Evolutionary conservation across 441 rosid species (phyloP).

Genomic region (Gossypium trilobum): DNA sequence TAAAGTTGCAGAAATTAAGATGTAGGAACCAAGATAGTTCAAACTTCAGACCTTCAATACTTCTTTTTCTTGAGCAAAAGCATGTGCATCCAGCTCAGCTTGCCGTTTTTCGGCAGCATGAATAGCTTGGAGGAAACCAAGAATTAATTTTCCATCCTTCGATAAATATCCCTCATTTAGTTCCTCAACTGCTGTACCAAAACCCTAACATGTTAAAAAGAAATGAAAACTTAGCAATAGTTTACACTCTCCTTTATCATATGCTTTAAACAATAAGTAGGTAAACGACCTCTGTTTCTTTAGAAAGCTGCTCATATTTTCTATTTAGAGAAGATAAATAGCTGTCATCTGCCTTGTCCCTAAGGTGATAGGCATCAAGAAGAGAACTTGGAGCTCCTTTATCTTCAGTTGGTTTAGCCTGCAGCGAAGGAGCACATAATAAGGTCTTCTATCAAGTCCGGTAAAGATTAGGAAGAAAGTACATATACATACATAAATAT

Average conservation of each 20-base stretch:
- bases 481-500: neutral
- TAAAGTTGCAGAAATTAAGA: neutral
- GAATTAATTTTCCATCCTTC: constrained; percentile 64
- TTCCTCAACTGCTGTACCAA: constrained; percentile 41
- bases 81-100: constrained; percentile 71
- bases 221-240: constrained; percentile 13
- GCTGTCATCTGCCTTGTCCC: constrained; percentile 35
- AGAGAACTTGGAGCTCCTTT: constrained; percentile 40
- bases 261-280: constrained; percentile 10
- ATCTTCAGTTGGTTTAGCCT: constrained; percentile 33
- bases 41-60: constrained; percentile 53
- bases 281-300: constrained; percentile 38
- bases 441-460: constrained; percentile 12
- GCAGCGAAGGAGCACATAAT: constrained; percentile 21
- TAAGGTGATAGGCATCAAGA: constrained; percentile 65
- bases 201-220: constrained; percentile 39
- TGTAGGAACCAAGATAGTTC: constrained; percentile 4
- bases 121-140: constrained; percentile 78
- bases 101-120: constrained; percentile 85
- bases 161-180: constrained; percentile 40
- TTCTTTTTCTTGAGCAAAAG: constrained; percentile 59
- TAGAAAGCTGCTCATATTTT: constrained; percentile 24
- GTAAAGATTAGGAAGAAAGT: constrained; percentile 1
- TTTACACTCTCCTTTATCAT: constrained; percentile 13
- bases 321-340: constrained; percentile 16